Base-by-base conservation (phyloP, 2,329 filamentous ascomycete species). In the Fusarium annulatum region DNA sequence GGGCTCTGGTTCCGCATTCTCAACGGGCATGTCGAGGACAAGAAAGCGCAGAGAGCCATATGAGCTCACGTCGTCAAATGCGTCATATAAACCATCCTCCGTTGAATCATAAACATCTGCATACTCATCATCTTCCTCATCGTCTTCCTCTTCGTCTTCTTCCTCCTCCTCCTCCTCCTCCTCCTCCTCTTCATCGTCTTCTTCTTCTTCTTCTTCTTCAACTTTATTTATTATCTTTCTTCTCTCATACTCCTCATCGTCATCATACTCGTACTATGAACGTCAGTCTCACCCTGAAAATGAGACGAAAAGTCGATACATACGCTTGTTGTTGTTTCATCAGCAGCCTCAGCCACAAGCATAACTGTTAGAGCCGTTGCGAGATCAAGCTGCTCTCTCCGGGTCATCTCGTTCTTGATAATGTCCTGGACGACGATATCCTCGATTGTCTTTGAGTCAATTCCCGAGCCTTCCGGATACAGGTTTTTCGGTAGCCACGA, bases 241-340 rank as follows among this genome's bases (percentile, higher is more conserved):
- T 21, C 41, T 46, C 34, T 58, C 43, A 21, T 46, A 53, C 11
- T 73, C 45, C 15, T 72, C 70, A 26, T 62, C 63, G 21, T 68
- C 65, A 28, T 72, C 62, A 57, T 73, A 75, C 41, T 74, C 73
- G 38, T 74, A 72, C 75, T 77, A 60, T 9, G 12, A 52, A 45
- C 21, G 46, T 76, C 53, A 76, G 71, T 30, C 15, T 30, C n/a
- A 41, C 41, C 34, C 33, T 12, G 12, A 12, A n/a, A 39, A 30
- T 36, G 23, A 42, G 33, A n/a, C 23, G 33, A 28, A 39, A 46
- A 28, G 3, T 26, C 41, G 34, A 46, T 52, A 49, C 71, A 41
- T 76, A 77, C 74, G 30, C 71, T 68, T 14, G 69, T 49, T 33
- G 65, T 64, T 19, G 69, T 41, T 16, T 73, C 51, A 9, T 64